Evolutionary conservation across 306 rosid species (phyloP).

Genomic region (Begonia fuchsioides): DNA sequence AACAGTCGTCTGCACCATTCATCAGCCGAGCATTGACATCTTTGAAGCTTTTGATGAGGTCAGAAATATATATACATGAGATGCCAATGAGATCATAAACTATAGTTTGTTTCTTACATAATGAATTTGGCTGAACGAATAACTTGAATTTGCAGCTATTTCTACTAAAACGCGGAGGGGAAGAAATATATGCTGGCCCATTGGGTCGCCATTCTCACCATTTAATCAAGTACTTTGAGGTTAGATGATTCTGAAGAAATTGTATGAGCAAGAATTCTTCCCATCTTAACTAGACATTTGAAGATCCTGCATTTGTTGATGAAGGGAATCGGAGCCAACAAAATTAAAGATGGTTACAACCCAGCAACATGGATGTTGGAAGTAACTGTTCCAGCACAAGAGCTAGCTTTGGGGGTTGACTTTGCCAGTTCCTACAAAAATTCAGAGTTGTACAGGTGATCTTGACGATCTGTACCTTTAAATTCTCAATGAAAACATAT

Average conservation of each 20-base stretch:
- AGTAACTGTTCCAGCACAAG: slow-evolving; percentile 28
- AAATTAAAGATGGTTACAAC: slow-evolving; percentile 23
- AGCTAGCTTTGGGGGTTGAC: slow-evolving; percentile 24
- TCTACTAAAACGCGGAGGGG: slow-evolving; percentile 32
- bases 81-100: too few relatives aligned
- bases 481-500: neutral
- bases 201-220: slow-evolving; percentile 29
- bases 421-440: slow-evolving; percentile 20
- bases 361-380: slow-evolving; percentile 53
- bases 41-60: slow-evolving; percentile 47
- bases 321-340: slow-evolving; percentile 24
- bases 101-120: neutral
- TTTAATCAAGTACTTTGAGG: slow-evolving; percentile 32
- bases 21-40: slow-evolving; percentile 46
- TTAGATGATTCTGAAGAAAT: slow-evolving; percentile 1
- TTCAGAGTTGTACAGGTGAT: slow-evolving; percentile 27
- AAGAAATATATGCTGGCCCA: slow-evolving; percentile 35
- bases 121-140: neutral
- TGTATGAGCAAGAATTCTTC: neutral
- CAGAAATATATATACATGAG: neutral
- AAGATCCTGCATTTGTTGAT: neutral
- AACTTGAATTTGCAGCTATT: slow-evolving; percentile 20
- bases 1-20: slow-evolving; percentile 48
- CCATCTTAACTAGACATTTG: neutral
- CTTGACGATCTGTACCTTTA: neutral